A percentile compares a stretch with the other conserved stretches of the same genome.
Evolutionary conservation across 169 alveolate genomes (phyloP).

Genomic region (Babesia bovis): DNA sequence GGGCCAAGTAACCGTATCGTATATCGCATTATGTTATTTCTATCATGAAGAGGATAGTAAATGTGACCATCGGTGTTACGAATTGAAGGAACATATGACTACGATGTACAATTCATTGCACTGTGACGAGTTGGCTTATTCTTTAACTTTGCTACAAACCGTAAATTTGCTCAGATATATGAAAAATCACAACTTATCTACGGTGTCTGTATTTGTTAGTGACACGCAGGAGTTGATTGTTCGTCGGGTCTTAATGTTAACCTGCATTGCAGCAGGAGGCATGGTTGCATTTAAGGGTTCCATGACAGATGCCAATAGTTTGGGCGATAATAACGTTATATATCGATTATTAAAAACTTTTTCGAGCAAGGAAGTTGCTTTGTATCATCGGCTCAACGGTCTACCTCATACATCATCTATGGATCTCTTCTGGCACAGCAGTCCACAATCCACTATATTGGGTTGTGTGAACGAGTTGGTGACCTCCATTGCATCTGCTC

Average conservation of each 20-base stretch:
- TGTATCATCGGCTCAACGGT: constrained; percentile 40
- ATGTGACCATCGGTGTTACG: constrained; percentile 10
- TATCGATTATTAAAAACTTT: constrained; percentile 42
- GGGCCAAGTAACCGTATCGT: constrained; percentile 9
- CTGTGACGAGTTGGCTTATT: constrained; percentile 16
- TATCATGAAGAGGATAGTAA: background rate
- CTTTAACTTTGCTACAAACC: constrained; percentile 1
- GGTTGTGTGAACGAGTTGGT: constrained; percentile 41
- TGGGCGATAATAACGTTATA: background rate
- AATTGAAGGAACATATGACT: background rate
- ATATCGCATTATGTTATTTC: constrained; percentile 18
- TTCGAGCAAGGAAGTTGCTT: constrained; percentile 33
- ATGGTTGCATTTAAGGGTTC: constrained; percentile 24
- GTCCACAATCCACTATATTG: constrained; percentile 27
- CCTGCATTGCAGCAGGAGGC: constrained; percentile 51
- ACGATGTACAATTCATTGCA: background rate
- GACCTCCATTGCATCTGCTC: constrained; percentile 4
- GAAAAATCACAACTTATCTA: background rate
- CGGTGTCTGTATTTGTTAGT: background rate
- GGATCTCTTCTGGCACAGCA: constrained; percentile 32
- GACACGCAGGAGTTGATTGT: constrained; percentile 51
- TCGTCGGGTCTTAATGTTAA: constrained; percentile 22
- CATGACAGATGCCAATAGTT: constrained; percentile 15
- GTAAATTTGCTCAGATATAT: background rate
- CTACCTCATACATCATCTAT: constrained; percentile 8